These are phyloP conservation scores for Carex sylvatica DNA, from an alignment of 202 grass and related monocot species.

Conservation along the genomic window DNA sequence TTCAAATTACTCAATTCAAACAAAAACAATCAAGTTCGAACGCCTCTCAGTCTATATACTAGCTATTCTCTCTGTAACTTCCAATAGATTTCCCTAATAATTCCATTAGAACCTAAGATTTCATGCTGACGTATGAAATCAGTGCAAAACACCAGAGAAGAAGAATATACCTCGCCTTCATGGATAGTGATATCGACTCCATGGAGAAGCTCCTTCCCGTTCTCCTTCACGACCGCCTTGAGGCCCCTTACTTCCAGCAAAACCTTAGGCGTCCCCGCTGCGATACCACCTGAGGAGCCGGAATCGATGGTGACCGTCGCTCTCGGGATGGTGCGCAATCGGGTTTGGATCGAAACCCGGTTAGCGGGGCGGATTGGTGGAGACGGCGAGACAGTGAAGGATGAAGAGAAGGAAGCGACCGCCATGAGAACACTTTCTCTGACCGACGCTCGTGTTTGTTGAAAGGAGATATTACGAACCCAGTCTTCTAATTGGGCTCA, in stretches of 20 bases:
- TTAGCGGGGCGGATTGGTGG: constrained; percentile 4
- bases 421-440: neutral
- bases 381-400: constrained; percentile 14
- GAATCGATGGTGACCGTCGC: constrained; percentile 24
- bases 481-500: neutral
- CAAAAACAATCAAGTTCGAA: neutral
- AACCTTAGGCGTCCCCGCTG: constrained; percentile 22
- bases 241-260: constrained; percentile 76
- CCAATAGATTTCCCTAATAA: neutral
- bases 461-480: neutral
- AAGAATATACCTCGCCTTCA: constrained; percentile 64
- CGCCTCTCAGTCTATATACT: neutral
- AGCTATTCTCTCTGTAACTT: constrained; percentile 3
- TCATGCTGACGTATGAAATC: neutral
- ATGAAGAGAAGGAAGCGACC: constrained; percentile 25
- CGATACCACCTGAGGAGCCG: constrained; percentile 7
- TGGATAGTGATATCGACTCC: constrained; percentile 79
- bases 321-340: neutral
- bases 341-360: neutral
- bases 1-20: neutral
- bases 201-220: constrained; percentile 48
- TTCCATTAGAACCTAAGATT: neutral
- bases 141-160: neutral
- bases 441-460: neutral
- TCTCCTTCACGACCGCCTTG: constrained; percentile 71